Conservation (phyloP, 768 basidiomycete species). For the Panus rudis region DNA sequence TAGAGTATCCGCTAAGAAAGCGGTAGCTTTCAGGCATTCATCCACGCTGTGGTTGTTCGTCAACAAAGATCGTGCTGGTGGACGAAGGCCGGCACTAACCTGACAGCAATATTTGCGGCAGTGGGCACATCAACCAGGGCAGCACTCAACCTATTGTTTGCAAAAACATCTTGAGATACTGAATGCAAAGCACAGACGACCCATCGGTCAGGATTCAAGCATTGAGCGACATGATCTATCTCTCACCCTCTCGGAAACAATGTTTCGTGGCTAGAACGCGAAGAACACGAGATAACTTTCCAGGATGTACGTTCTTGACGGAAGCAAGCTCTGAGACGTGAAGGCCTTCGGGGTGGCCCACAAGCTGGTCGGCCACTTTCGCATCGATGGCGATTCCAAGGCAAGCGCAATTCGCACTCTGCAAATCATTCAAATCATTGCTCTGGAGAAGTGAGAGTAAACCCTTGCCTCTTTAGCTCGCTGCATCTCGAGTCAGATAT, state of each 20-base stretch:
- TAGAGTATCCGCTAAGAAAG: not conserved
- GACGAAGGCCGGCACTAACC: not conserved
- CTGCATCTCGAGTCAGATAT: not conserved
- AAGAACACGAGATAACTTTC: constrained; percentile 33
- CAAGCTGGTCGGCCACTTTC: constrained; percentile 33
- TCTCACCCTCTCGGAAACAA: constrained; percentile 29
- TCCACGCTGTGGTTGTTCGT: not conserved
- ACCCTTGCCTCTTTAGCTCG: not conserved
- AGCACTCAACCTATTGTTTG: constrained; percentile 26
- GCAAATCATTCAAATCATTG: not conserved
- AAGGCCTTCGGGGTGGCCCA: constrained; percentile 29
- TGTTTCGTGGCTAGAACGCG: constrained; percentile 36
- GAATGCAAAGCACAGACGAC: not conserved
- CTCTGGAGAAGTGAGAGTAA: not conserved
- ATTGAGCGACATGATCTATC: not conserved
- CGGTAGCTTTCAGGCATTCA: not conserved
- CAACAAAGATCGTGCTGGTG: not conserved
- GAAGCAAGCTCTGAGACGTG: constrained; percentile 27
- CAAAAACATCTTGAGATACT: constrained; percentile 26
- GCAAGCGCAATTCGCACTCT: constrained; percentile 19
- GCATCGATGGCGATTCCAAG: constrained; percentile 28
- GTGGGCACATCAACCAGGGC: not conserved
- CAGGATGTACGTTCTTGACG: constrained; percentile 25
- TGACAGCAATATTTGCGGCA: not conserved
- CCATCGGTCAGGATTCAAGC: not conserved